These are phyloP conservation scores for Colletotrichum agaves DNA, from an alignment of 2,329 filamentous ascomycete genomes.

Conservation along the genomic window DNA sequence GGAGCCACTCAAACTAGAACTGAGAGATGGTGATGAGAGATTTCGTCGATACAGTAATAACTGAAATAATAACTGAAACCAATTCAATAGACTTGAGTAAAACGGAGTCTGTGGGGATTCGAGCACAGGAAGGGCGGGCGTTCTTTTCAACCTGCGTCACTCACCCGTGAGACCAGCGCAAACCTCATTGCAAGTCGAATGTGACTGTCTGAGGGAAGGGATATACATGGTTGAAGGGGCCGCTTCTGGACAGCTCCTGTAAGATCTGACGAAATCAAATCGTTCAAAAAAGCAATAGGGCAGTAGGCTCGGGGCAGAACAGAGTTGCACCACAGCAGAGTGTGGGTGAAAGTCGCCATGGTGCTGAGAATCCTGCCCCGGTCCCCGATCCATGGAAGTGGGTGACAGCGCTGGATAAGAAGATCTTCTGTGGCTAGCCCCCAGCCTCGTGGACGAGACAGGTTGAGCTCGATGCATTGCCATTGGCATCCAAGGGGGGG, in stretches of 20 bases:
- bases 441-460: constrained; percentile 2
- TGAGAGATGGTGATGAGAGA: not conserved
- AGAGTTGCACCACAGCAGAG: not conserved
- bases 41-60: too few species aligned
- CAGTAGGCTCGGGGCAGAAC: not conserved
- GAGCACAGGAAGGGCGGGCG: not conserved
- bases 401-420: constrained; percentile 14
- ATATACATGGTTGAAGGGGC: constrained; percentile 3
- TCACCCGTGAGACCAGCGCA: not conserved
- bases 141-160: not conserved
- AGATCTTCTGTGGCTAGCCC: not conserved
- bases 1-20: not conserved
- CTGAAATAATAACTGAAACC: too few species aligned
- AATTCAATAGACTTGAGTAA: not conserved
- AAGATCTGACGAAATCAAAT: constrained; percentile 3
- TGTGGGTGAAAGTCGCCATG: constrained; percentile 5
- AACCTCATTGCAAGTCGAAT: not conserved
- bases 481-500: not conserved
- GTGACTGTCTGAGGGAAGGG: not conserved
- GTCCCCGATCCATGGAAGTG: constrained; percentile 1
- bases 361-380: not conserved
- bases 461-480: not conserved
- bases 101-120: not conserved
- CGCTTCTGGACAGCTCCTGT: not conserved
- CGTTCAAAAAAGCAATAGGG: not conserved